Evolutionary conservation across 371 early-diverging fungal genomes (phyloP).

Genomic region (Phascolomyces articulosus): DNA sequence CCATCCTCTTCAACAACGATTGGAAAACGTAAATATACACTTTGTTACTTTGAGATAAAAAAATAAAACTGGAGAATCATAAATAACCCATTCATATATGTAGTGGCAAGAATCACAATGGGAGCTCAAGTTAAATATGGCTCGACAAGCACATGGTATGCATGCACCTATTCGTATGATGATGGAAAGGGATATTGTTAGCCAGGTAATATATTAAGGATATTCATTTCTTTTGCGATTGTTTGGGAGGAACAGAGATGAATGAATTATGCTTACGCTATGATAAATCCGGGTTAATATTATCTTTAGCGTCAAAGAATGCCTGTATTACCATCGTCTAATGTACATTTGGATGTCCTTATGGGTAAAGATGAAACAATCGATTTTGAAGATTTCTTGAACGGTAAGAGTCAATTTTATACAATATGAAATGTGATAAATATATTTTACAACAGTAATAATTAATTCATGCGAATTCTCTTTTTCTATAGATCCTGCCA

Average conservation of each 20-base stretch:
- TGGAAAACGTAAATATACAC: slow-evolving; percentile 58
- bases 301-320: slow-evolving; percentile 46
- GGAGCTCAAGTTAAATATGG: slow-evolving; percentile 78
- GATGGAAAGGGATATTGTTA: slow-evolving; percentile 83
- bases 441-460: too few species aligned
- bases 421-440: too few species aligned
- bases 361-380: slow-evolving; percentile 85
- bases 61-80: too few species aligned
- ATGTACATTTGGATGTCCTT: slow-evolving; percentile 85
- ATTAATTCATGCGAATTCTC: too few species aligned
- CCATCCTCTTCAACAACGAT: slow-evolving; percentile 83
- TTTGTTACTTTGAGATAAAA: neutral
- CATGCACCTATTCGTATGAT: slow-evolving; percentile 89
- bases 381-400: slow-evolving; percentile 90
- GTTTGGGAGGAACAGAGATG: too few species aligned
- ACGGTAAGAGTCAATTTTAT: slow-evolving; percentile 57
- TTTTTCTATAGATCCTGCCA: slow-evolving; percentile 50
- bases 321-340: slow-evolving; percentile 74
- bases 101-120: slow-evolving; percentile 85
- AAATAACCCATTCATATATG: neutral
- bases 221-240: too few species aligned
- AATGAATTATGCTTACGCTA: too few species aligned
- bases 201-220: slow-evolving; percentile 53
- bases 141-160: slow-evolving; percentile 81
- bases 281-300: neutral